Base-by-base conservation (phyloP, 768 basidiomycete genomes). In the Termitomyces sp. region DNA sequence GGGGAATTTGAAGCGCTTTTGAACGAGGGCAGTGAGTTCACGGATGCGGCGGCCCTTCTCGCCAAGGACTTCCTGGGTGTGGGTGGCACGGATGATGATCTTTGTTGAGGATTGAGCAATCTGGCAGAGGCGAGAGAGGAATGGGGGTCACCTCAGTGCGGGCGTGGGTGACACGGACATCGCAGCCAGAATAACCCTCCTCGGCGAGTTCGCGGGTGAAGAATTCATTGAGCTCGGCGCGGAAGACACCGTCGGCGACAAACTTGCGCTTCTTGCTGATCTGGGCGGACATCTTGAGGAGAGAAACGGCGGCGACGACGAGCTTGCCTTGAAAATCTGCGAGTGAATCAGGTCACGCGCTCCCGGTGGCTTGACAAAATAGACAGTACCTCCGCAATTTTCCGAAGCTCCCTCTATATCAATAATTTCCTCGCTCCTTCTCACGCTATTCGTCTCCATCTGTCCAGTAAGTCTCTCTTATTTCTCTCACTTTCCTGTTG, bases 61-160 rank as follows among this genome's bases (percentile, higher is more conserved):
- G 67, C 96, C 96, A 63, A 98, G 85, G 64, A 98, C 95, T 72
- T 98, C 95, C 74, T 95, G 93, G 61, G 97, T 98, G 82, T 98
- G 97, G 66, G 96, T 98, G 57, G 97, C 97, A 67, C 96, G 94
- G 78, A 99, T 98, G 80, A 99, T 98, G 72, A 99, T 98, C 91
- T 94, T 19, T 23, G n/a, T 44, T 32, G 60, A 21, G 30, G 34
- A 35, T n/a, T 59, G 37, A 60, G 50, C 21, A 21, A 21, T 17
- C 11, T 46, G 37, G 42, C 12, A 14, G 16, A 34, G 23, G 40
- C 30, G 17, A 49, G 30, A 35, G 30, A 42, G 17, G 14, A 46
- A 41, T 11, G 25, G 58, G 19, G 44, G 17, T 57, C 70, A 92
- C 91, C 81, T 99, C 97, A 66, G 97, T 99, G 69, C 96, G 91